These are phyloP conservation scores for Plasmodium adleri DNA, from an alignment of 169 alveolate species.

Conservation along the genomic window DNA sequence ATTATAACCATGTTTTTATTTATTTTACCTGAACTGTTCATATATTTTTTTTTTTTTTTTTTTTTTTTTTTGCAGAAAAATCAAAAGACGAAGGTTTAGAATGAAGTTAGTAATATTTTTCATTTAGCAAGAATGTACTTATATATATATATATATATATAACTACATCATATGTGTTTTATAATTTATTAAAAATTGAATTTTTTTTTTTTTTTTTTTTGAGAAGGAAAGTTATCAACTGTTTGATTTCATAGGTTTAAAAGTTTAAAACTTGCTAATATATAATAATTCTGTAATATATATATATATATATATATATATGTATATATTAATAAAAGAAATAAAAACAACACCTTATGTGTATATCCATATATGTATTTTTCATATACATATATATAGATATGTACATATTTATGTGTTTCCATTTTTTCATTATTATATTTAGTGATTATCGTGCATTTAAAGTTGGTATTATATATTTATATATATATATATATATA, in stretches of 20 bases:
- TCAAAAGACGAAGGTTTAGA: conserved; percentile 72
- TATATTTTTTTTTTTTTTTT: conserved; percentile 15
- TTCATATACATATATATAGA: too few relatives aligned
- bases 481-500: not conserved
- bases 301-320: conserved; percentile 3
- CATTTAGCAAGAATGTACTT: conserved; percentile 27
- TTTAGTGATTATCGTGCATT: not conserved
- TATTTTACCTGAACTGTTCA: not conserved
- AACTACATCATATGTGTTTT: conserved; percentile 6
- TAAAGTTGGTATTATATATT: not conserved
- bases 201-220: not conserved
- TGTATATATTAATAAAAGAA: not conserved
- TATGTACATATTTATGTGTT: not conserved
- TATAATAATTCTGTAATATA: not conserved
- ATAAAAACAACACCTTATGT: too few relatives aligned
- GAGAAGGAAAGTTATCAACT: conserved; percentile 33
- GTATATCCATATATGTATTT: not conserved
- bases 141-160: conserved; percentile 36
- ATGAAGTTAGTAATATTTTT: conserved; percentile 5
- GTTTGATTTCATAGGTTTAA: conserved; percentile 25
- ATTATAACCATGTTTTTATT: not conserved
- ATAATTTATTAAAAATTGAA: conserved; percentile 15
- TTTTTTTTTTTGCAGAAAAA: conserved; percentile 35
- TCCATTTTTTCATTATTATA: not conserved
- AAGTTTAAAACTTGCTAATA: conserved; percentile 13